phyloP scores from a whole-genome alignment of 2,329 filamentous ascomycete species.

The Diplodia seriata region DNA sequence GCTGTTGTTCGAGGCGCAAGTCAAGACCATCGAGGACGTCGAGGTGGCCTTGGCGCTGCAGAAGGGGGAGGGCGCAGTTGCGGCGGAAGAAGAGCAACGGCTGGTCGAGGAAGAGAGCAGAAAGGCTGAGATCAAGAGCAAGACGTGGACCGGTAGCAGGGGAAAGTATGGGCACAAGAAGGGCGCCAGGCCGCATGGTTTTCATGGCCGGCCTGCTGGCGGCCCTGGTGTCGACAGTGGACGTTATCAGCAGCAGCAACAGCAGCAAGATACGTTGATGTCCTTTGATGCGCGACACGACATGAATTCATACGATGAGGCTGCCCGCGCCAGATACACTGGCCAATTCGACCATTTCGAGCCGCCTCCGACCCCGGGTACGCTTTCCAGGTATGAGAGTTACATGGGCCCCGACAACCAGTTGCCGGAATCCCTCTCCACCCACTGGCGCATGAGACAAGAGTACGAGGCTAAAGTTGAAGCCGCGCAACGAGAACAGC shows the following conservation, averaged over 20 bases:
- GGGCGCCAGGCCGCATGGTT: background rate
- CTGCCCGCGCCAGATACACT: background rate
- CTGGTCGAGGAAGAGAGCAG: background rate
- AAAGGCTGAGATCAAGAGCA: slow-evolving; percentile 1
- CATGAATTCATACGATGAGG: background rate
- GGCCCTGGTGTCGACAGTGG: background rate
- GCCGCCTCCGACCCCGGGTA: background rate
- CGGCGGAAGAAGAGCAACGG: background rate
- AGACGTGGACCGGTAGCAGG: background rate
- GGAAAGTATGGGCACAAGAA: slow-evolving; percentile 17
- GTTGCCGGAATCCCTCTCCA: no score
- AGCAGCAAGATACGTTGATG: background rate
- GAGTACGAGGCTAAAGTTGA: no score
- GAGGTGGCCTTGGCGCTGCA: background rate
- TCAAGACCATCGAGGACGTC: background rate
- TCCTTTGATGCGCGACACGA: background rate
- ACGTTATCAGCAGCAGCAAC: background rate
- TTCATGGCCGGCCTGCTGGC: background rate
- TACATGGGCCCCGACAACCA: no score
- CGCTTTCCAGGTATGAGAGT: no score
- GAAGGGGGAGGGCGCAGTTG: background rate
- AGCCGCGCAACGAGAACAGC: no score
- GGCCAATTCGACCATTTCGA: background rate
- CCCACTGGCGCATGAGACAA: no score
- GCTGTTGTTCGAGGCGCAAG: background rate